Conservation (phyloP, 1,284 basidiomycete species). For the Rhodotorula sp. region DNA sequence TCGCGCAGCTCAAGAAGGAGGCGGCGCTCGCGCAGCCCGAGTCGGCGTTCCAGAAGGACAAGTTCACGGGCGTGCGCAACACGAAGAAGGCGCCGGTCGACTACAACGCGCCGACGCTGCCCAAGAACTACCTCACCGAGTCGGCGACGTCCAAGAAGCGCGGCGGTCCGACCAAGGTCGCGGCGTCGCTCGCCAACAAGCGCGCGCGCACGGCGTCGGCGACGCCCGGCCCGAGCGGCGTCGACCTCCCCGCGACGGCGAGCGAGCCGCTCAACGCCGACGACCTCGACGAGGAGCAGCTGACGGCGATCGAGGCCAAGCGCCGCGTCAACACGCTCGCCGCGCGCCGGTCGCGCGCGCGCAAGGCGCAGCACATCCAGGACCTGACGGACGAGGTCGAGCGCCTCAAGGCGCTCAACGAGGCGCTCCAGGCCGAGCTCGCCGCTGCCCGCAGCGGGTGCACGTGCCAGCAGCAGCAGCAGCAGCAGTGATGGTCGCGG, state of each 20-base stretch:
- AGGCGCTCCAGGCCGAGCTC: constrained; percentile 17
- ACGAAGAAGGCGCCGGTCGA: constrained; percentile 40
- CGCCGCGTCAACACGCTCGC: constrained; percentile 77
- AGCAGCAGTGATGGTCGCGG: neutral
- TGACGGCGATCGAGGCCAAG: constrained; percentile 70
- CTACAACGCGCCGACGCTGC: constrained; percentile 44
- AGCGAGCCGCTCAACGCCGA: constrained; percentile 46
- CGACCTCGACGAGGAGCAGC: constrained; percentile 53
- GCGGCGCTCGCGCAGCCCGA: constrained; percentile 18
- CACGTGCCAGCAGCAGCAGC: neutral
- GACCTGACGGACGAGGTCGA: constrained; percentile 60
- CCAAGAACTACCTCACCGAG: constrained; percentile 58
- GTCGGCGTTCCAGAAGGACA: constrained; percentile 33
- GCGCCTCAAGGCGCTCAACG: constrained; percentile 53
- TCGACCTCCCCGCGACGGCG: constrained; percentile 14
- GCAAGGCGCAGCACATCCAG: constrained; percentile 71
- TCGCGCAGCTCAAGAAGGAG: constrained; percentile 24
- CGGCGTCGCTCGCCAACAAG: constrained; percentile 55
- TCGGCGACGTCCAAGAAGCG: constrained; percentile 64
- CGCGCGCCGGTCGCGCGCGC: constrained; percentile 69
- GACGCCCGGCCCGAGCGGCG: constrained; percentile 19
- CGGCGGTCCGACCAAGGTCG: constrained; percentile 50
- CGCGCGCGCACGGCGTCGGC: constrained; percentile 56
- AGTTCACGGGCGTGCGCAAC: constrained; percentile 44
- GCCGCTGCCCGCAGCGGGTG: neutral